phyloP scores from a whole-genome alignment of 2,329 filamentous ascomycete species.

The Trematosphaeria pertusa region DNA sequence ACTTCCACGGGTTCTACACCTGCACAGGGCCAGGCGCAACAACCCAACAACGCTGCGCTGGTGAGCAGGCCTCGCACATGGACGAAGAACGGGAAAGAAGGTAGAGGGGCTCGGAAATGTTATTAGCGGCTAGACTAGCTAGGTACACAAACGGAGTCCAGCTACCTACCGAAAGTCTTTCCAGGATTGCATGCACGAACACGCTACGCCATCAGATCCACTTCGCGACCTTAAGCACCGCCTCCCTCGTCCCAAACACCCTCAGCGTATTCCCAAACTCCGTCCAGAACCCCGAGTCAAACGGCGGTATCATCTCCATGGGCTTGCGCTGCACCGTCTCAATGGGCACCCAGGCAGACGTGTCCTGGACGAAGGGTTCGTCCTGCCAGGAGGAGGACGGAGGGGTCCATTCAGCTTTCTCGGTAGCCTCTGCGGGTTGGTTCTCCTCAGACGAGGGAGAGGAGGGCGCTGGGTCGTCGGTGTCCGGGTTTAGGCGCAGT shows the following conservation, averaged over 20 bases:
- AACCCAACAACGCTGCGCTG: too few relatives aligned
- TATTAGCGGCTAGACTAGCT: too few relatives aligned
- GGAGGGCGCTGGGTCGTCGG: background rate
- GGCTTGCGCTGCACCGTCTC: slow-evolving; percentile 25
- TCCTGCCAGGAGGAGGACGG: slow-evolving; percentile 27
- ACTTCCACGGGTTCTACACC: too few relatives aligned
- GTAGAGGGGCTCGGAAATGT: too few relatives aligned
- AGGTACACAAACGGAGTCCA: too few relatives aligned
- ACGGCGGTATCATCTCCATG: slow-evolving; percentile 59
- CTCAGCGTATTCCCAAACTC: slow-evolving; percentile 66
- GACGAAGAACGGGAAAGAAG: too few relatives aligned
- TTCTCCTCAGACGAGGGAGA: background rate
- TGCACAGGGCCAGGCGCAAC: too few relatives aligned
- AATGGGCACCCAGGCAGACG: slow-evolving; percentile 28
- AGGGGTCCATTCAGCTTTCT: slow-evolving; percentile 19
- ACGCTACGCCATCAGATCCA: too few relatives aligned
- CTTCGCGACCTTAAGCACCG: slow-evolving; percentile 31
- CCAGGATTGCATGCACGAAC: too few relatives aligned
- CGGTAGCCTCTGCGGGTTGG: slow-evolving; percentile 5
- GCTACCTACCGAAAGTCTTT: too few relatives aligned
- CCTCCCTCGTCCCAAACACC: slow-evolving; percentile 66
- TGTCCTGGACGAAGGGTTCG: slow-evolving; percentile 24
- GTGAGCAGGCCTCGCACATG: too few relatives aligned
- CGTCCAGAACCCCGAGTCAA: slow-evolving; percentile 62
- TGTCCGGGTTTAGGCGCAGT: slow-evolving; percentile 10